Evolutionary conservation across 2,329 filamentous ascomycete genomes (phyloP).

Genomic region (Microdochium trichocladiopsis): DNA sequence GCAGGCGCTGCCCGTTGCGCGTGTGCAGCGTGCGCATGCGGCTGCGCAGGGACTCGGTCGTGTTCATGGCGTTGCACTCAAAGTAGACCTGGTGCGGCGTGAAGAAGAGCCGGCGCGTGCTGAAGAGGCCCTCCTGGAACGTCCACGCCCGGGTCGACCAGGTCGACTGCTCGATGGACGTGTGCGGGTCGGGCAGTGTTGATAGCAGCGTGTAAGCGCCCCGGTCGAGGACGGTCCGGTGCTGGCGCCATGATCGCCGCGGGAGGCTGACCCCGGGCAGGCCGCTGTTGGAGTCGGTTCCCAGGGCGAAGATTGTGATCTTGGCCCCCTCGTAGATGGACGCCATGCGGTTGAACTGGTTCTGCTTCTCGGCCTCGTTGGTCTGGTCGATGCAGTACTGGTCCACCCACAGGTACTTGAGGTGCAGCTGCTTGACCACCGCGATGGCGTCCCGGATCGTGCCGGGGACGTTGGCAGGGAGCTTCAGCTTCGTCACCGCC

Average conservation of each 20-base stretch:
- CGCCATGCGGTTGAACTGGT: not conserved
- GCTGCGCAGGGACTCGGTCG: not conserved
- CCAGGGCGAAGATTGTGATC: not conserved
- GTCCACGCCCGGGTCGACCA: conserved; percentile 5
- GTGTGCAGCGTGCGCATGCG: not conserved
- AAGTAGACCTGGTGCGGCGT: conserved; percentile 4
- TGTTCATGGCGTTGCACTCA: conserved; percentile 3
- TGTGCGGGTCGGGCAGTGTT: not conserved
- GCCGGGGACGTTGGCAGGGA: not conserved
- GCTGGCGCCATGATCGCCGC: not conserved
- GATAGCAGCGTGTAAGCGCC: not conserved
- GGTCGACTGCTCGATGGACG: not conserved
- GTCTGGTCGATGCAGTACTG: not conserved
- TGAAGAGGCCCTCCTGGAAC: conserved; percentile 5
- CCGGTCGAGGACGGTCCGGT: not conserved
- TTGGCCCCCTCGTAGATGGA: not conserved
- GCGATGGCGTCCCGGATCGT: not conserved
- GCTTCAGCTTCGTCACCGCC: not conserved
- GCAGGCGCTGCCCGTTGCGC: not conserved
- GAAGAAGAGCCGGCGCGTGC: conserved; percentile 4
- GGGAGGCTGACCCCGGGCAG: not conserved
- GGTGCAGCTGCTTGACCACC: not conserved
- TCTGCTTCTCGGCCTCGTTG: not conserved
- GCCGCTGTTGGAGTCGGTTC: not conserved
- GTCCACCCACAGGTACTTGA: conserved; percentile 1